phyloP scores from a whole-genome alignment of 768 basidiomycete genomes.

The Rhizopogon salebrosus region DNA sequence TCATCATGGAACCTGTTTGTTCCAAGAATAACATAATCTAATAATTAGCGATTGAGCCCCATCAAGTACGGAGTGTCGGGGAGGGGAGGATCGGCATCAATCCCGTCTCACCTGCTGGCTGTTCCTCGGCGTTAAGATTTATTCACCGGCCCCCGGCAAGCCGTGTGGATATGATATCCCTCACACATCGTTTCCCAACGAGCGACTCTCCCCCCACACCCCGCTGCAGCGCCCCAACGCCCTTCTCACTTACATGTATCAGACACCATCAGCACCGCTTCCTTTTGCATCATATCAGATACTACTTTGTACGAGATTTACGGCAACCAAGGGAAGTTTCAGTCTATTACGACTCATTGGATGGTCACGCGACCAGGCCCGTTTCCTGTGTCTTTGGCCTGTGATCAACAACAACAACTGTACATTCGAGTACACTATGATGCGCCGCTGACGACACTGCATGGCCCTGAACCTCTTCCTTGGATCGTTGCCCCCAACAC shows the following conservation, averaged over 20 bases:
- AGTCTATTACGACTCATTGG: neutral
- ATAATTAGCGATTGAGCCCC: no score
- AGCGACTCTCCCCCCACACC: neutral
- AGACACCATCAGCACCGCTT: neutral
- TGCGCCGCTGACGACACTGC: neutral
- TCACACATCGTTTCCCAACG: neutral
- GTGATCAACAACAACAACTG: neutral
- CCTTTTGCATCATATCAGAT: neutral
- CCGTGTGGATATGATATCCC: neutral
- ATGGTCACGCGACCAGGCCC: neutral
- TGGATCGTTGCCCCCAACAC: neutral
- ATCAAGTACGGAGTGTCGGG: no score
- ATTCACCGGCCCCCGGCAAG: neutral
- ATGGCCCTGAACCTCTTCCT: neutral
- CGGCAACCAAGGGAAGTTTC: neutral
- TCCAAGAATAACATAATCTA: neutral
- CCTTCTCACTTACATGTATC: neutral
- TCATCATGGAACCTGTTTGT: neutral
- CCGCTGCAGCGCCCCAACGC: neutral
- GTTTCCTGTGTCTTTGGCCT: neutral
- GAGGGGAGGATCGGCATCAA: neutral
- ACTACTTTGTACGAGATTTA: neutral
- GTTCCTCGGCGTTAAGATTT: neutral
- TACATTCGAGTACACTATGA: neutral
- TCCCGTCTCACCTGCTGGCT: neutral